Base-by-base conservation (phyloP, 2,329 filamentous ascomycete species). In the Seiridium unicorne region DNA sequence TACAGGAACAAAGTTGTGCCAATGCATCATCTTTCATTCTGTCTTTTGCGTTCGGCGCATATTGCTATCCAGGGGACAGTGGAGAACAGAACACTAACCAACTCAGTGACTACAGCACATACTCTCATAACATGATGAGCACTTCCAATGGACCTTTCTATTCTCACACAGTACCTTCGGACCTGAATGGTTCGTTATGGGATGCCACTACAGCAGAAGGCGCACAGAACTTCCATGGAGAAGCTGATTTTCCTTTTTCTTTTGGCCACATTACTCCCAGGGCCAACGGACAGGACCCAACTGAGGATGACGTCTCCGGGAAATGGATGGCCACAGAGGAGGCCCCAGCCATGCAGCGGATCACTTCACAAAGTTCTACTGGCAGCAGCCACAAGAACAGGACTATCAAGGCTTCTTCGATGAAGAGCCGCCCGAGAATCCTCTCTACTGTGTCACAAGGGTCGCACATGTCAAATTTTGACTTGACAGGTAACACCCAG, bases 151-250 rank as follows among this genome's bases (percentile, higher is more conserved):
- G 80, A 73, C 79, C 84, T 73, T 84, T 84, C 76, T 84, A 81
- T 75, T 79, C 80, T 80, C 82, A 84, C 72, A 82, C 82, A 81
- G 83, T 81, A 82, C 81, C 82, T 78, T 76, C 80, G 71, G 83
- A 84, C 79, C 79, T 84, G 62, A 73, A 73, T 68, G 78, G 81
- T 77, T 78, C 81, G 72, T 76, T 81, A 70, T 86, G 84, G 84
- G 83, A 80, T 68, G 71, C 79, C 71, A 75, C 81, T 78, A 76
- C 76, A 78, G 83, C 76, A 78, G 84, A 86, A 81, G 82, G 82
- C 70, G 69, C 81, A 83, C 84, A 85, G 80, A 84, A 82, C 81
- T 83, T 84, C 73, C 78, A 77, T 68, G 81, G 79, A 79, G 82
- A 85, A 64, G 67, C 77, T 68, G 84, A 85, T 60, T 83, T 77